Conservation (phyloP, 2,329 filamentous ascomycete genomes). For the Zelopaecilomyces penicillatus region DNA sequence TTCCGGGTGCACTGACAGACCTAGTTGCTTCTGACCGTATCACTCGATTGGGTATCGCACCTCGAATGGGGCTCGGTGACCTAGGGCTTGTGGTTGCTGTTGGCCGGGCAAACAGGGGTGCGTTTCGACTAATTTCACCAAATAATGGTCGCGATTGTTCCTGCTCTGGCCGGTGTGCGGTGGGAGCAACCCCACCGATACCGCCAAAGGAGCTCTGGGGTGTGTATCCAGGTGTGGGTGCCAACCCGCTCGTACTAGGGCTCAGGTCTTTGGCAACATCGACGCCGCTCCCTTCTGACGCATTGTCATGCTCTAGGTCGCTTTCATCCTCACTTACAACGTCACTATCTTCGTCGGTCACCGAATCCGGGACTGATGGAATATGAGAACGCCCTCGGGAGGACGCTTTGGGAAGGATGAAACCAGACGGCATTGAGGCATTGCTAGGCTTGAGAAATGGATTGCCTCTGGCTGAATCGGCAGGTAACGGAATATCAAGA, state of each 20-base stretch:
- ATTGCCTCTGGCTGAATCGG: constrained; percentile 27
- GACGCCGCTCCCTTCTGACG: constrained; percentile 51
- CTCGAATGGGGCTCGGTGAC: constrained; percentile 63
- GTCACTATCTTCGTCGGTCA: constrained; percentile 9
- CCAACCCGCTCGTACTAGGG: constrained; percentile 36
- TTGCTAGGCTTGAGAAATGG: constrained; percentile 23
- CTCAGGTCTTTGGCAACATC: constrained; percentile 58
- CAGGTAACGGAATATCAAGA: constrained; percentile 32
- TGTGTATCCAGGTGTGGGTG: constrained; percentile 42
- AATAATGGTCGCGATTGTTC: constrained; percentile 41
- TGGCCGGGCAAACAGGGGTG: constrained; percentile 47
- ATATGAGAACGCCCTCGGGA: constrained; percentile 23
- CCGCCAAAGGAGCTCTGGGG: constrained; percentile 52
- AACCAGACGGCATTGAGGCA: constrained; percentile 33
- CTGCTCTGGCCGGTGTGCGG: constrained; percentile 30
- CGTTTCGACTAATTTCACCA: constrained; percentile 43
- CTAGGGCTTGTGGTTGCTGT: constrained; percentile 49
- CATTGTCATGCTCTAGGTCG: constrained; percentile 36
- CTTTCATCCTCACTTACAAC: constrained; percentile 31
- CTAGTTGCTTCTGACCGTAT: constrained; percentile 42
- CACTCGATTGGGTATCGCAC: constrained; percentile 43
- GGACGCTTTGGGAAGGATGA: constrained; percentile 22
- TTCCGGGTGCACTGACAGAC: constrained; percentile 52
- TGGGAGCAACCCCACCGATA: constrained; percentile 29
- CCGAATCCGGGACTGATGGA: constrained; percentile 30